Percentiles rank a stretch among this genome's conserved stretches.
Evolutionary conservation across 345 rosid genomes (phyloP).

Genomic region (Lepidium africanum): DNA sequence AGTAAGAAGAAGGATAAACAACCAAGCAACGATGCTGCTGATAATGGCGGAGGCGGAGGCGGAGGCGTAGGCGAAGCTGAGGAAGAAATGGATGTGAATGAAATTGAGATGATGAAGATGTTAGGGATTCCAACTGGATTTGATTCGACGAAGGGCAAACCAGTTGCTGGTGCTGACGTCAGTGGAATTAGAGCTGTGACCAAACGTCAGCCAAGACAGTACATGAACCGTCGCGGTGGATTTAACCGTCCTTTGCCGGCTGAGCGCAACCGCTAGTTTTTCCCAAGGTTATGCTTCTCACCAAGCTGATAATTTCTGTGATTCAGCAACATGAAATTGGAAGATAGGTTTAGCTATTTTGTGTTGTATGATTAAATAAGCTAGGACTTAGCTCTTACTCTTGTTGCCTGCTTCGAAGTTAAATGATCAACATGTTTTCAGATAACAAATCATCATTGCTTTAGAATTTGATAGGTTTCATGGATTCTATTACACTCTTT

Average conservation of each 20-base stretch:
- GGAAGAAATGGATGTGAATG: conserved; percentile 39
- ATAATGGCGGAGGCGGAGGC: conserved; percentile 15
- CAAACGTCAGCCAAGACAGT: conserved; percentile 88
- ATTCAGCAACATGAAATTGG: neutral
- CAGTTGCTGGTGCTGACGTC: conserved; percentile 69
- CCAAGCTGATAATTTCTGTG: neutral
- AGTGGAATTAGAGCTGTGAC: conserved; percentile 76
- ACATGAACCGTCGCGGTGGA: conserved; percentile 92
- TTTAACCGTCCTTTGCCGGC: conserved; percentile 85
- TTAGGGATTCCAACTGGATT: conserved; percentile 86
- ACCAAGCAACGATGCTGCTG: neutral
- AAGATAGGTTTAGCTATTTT: neutral
- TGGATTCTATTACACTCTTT: too few relatives aligned
- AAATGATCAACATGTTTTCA: neutral
- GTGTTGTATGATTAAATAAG: neutral
- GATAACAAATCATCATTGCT: neutral
- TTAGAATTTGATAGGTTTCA: too few relatives aligned
- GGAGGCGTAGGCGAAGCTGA: conserved; percentile 24
- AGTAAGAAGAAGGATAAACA: conserved; percentile 24
- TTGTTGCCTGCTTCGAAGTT: neutral
- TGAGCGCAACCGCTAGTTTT: conserved; percentile 59
- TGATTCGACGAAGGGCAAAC: conserved; percentile 93
- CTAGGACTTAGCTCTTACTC: neutral
- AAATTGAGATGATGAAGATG: conserved; percentile 87
- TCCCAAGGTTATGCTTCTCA: conserved; percentile 34